Base-by-base conservation (phyloP, 140 eudicot species). In the Erigeron philadelphicus region DNA sequence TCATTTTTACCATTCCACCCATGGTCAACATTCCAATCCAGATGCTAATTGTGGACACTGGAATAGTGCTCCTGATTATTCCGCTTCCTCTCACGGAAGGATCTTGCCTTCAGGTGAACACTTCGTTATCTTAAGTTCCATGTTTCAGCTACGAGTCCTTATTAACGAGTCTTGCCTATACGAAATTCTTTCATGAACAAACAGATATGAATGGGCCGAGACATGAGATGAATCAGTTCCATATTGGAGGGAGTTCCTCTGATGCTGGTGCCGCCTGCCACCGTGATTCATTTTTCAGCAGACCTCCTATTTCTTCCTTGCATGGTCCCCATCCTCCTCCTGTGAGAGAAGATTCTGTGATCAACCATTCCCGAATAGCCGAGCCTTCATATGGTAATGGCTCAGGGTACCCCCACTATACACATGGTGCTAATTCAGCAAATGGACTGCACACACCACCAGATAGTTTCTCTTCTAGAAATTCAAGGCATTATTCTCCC, bases 61-160 rank as follows among this genome's bases (percentile, higher is more conserved):
- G 87, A 76, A 73, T 47, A 60, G 56, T 40, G 53, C 56, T 78
- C 72, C 86, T 46, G 67, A 52, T 78, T 69, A 78, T 71, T 49
- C 73, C 23, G 15, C 84, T 58, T 55, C 85, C 40, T 54, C 77
- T 57, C 83, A 74, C 48, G 78, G 81, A 74, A 74, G 79, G 72
- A 60, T 70, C 53, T 19, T 76, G 9, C 81, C 76, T 76, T 53
- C 80, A 68, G 85, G 85, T 69, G 16, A 68, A 15, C 15, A 31
- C 6, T 68, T 57, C 7, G 55, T 21, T 56, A 31, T 31, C 38
- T 31, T 31, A 31, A 31, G 38, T 31, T 31, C 5, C 38, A 31
- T 31, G 38, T 31, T 31, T 31, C 38, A 31, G 38, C 38, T 31
- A 31, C 5, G 38, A 31, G 13, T 50, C 8, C 21, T 49, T 11